Evolutionary conservation across 1,139 yeast species (phyloP), one percentile per base, ranked within the genome.

Genomic region (Kodamaea fungicola): DNA sequence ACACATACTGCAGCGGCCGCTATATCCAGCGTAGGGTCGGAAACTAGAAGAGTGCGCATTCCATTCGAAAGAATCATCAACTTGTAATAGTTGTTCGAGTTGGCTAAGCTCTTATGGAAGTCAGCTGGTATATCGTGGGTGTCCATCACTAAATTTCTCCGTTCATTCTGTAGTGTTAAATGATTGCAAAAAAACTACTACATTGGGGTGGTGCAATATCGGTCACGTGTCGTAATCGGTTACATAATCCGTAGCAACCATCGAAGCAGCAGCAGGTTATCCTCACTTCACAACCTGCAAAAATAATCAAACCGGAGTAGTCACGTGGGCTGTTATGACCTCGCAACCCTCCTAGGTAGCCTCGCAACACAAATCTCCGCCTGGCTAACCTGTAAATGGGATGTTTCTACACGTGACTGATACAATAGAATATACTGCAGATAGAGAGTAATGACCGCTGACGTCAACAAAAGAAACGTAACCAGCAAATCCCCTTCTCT

Each of bases 61-160:
- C 86, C 86, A 59, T 80, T 80, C 6, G 71, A 63, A 9, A 81
- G 57, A 28, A 59, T 58, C n/a, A 80, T 52, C 2, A 71, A 49
- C 37, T 65, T 67, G 47, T 74, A 68, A 1, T 66, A 55, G 41
- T 75, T 59, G 19, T 59, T 47, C 6, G 65, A 45, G 27, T 59
- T 46, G n/a, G 30, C 26, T 58, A 65, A 42, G 1, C 76, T 68
- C 13, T 61, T 54, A 10, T 58, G 60, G 40, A 66, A 57, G 8
- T 43, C 29, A 3, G 52, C 40, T 12, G 50, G 47, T 16, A 16
- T 16, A 3, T 16, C 5, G 19, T 16, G 19, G 5, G 19, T 16
- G 19, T 16, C 19, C 19, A 16, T 16, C 3, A 16, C 19, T 5
- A 4, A 16, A 16, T 16, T 16, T 16, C 3, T 16, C 19, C 5